Percentiles rank a stretch among this genome's conserved stretches.
These are phyloP conservation scores for Pyronema domesticum DNA, from an alignment of 495 filamentous ascomycete species.

Conservation along the genomic window DNA sequence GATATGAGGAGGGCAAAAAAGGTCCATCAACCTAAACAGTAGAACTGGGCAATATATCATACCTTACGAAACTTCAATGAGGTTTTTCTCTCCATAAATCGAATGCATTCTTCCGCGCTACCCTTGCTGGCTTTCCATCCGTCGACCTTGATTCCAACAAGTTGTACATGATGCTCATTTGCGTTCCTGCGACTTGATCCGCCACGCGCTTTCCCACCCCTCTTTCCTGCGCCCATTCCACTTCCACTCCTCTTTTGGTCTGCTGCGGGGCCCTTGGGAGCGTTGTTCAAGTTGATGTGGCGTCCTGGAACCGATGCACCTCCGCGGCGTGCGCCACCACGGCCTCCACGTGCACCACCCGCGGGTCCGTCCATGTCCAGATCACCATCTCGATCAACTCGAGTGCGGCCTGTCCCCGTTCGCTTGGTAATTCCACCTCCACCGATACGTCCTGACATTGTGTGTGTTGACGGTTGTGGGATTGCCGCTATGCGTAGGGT, in stretches of 20 bases:
- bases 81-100: conserved; percentile 70
- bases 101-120: conserved; percentile 48
- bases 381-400: conserved; percentile 65
- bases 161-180: background rate
- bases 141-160: conserved; percentile 17
- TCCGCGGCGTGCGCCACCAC: conserved; percentile 22
- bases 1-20: background rate
- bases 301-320: conserved; percentile 16
- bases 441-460: background rate
- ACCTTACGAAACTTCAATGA: conserved; percentile 67
- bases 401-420: conserved; percentile 27
- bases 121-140: conserved; percentile 69
- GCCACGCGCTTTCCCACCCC: conserved; percentile 9
- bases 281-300: conserved; percentile 6
- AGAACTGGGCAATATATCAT: conserved; percentile 27
- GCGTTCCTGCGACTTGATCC: background rate
- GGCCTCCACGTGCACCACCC: conserved; percentile 9
- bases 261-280: conserved; percentile 15
- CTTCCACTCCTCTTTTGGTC: conserved; percentile 10
- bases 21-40: background rate
- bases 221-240: conserved; percentile 10
- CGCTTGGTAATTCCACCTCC: conserved; percentile 60
- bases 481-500: no score
- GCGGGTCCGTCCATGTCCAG: conserved; percentile 50
- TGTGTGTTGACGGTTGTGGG: background rate